These are phyloP conservation scores for Fusarium sp. DNA, from an alignment of 2,329 filamentous ascomycete species.

Conservation along the genomic window DNA sequence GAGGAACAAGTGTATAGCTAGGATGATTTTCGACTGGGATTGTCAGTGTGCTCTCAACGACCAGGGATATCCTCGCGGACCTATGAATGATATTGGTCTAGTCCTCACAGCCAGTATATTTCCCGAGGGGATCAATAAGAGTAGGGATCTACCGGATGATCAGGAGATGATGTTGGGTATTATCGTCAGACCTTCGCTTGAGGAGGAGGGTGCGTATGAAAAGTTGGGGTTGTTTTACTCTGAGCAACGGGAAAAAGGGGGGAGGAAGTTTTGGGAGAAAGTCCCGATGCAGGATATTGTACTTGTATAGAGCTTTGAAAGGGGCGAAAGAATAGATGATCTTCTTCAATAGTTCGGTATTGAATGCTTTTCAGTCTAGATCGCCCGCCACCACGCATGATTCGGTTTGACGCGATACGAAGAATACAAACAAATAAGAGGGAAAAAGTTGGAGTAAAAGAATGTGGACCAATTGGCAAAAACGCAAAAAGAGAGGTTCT, in stretches of 20 bases:
- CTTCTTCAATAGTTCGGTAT: rapidly evolving
- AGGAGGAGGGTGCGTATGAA: not conserved
- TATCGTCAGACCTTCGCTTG: not conserved
- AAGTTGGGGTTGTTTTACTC: not conserved
- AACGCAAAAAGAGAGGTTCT: not conserved
- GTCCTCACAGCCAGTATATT: no score
- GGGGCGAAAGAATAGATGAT: rapidly evolving
- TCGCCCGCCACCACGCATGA: no score
- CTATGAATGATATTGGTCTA: no score
- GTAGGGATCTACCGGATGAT: no score
- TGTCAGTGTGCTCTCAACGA: no score
- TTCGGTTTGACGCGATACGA: no score
- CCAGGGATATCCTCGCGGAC: no score
- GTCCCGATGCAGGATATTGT: not conserved
- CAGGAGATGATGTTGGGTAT: not conserved
- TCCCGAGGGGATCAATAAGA: no score
- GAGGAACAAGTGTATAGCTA: no score
- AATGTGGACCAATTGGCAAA: rapidly evolving
- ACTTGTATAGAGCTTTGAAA: not conserved
- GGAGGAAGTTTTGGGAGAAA: not conserved
- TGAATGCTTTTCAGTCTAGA: rapidly evolving
- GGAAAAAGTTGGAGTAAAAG: rapidly evolving
- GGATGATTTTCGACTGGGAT: no score
- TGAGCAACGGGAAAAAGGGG: not conserved
- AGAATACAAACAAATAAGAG: not conserved